Conservation (phyloP, 768 basidiomycete species). For the Xerocomellus dryophilus region DNA sequence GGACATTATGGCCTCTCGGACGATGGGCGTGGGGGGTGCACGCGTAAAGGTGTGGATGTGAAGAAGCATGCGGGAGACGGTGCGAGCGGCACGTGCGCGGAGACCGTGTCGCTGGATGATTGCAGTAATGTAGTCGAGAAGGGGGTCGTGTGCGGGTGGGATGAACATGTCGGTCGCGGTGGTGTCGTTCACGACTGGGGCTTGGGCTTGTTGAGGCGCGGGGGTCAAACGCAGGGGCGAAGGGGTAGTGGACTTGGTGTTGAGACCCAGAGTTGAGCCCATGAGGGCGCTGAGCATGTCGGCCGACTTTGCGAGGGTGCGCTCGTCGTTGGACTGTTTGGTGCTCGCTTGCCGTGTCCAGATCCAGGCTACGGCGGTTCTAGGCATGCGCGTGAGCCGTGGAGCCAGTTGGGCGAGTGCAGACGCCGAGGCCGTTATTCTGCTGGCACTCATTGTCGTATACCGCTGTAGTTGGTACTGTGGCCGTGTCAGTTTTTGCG, state of each 20-base stretch:
- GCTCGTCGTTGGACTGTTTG: conserved; percentile 20
- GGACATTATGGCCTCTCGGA: conserved; percentile 65
- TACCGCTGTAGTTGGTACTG: too few relatives aligned
- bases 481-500: neutral
- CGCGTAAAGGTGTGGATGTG: conserved; percentile 73
- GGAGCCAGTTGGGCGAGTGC: neutral
- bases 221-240: neutral
- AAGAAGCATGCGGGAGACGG: conserved; percentile 60
- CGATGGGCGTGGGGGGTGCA: conserved; percentile 74
- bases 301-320: conserved; percentile 22
- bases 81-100: conserved; percentile 55
- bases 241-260: conserved; percentile 2
- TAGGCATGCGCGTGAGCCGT: neutral
- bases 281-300: conserved; percentile 26
- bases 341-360: conserved; percentile 15
- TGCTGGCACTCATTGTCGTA: conserved; percentile 12
- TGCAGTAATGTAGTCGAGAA: conserved; percentile 65
- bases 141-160: conserved; percentile 72
- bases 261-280: conserved; percentile 21
- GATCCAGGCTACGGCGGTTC: neutral
- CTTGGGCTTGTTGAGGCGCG: neutral
- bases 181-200: neutral
- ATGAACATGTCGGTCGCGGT: conserved; percentile 43
- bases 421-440: neutral
- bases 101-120: conserved; percentile 62